Conservation (phyloP, 2,329 filamentous ascomycete species). For the Diaporthe caulivora region DNA sequence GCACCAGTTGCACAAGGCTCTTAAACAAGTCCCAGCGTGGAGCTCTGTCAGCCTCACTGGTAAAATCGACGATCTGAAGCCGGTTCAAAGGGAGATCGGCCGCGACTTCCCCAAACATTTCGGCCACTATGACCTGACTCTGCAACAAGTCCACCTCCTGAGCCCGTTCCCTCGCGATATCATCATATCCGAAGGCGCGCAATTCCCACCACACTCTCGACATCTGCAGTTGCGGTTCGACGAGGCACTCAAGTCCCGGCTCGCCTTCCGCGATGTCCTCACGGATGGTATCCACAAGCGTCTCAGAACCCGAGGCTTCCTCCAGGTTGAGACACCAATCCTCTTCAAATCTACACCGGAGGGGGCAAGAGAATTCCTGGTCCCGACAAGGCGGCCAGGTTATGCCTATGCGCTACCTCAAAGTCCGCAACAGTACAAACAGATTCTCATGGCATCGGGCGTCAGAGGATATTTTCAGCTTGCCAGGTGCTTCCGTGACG, state of each 20-base stretch:
- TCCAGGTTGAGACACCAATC: conserved; percentile 90
- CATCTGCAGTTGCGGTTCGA: conserved; percentile 90
- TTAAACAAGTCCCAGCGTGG: conserved; percentile 62
- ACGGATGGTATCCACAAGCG: conserved; percentile 63
- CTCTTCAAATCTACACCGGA: conserved; percentile 98
- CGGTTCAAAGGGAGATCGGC: conserved; percentile 5
- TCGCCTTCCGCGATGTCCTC: conserved; percentile 77
- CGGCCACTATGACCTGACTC: conserved; percentile 64
- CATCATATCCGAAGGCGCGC: conserved; percentile 79
- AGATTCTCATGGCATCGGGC: conserved; percentile 94
- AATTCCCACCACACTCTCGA: conserved; percentile 80
- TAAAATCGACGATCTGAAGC: conserved; percentile 45
- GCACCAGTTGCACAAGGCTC: conserved; percentile 52
- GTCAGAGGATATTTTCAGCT: conserved; percentile 89
- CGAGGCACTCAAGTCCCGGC: conserved; percentile 71
- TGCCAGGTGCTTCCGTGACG: conserved; percentile 94
- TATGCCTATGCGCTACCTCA: conserved; percentile 92
- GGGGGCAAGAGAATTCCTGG: conserved; percentile 93
- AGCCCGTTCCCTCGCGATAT: conserved; percentile 82
- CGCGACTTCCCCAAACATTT: conserved; percentile 41
- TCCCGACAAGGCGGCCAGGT: conserved; percentile 83
- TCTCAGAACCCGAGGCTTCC: conserved; percentile 71
- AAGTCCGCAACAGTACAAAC: conserved; percentile 98
- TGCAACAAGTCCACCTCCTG: conserved; percentile 74
- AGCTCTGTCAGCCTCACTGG: conserved; percentile 66